These are phyloP conservation scores for Ustilaginoidea virens DNA, from an alignment of 2,329 filamentous ascomycete species.

Conservation along the genomic window DNA sequence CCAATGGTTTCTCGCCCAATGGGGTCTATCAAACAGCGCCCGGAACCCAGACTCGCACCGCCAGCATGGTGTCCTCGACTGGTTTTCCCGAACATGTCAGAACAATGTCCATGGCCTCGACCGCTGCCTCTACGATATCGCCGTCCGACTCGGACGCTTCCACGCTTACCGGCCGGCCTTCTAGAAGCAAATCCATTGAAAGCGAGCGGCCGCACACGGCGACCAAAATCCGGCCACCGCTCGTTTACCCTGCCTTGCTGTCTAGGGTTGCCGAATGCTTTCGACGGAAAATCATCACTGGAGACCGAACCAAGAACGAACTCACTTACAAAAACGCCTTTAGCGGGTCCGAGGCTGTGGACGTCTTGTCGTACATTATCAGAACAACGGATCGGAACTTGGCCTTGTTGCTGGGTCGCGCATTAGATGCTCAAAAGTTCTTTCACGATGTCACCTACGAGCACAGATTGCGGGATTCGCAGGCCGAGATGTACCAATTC, in stretches of 20 bases:
- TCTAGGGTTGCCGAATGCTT: slow-evolving; percentile 92
- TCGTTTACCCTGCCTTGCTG: slow-evolving; percentile 86
- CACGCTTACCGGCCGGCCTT: slow-evolving; percentile 38
- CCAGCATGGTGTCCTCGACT: slow-evolving; percentile 44
- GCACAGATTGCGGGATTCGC: slow-evolving; percentile 85
- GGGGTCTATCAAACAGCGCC: slow-evolving; percentile 28
- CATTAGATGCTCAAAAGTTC: slow-evolving; percentile 93
- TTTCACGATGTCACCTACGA: slow-evolving; percentile 99
- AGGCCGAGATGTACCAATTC: slow-evolving; percentile 92
- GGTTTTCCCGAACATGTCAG: slow-evolving; percentile 34
- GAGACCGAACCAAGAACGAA: slow-evolving; percentile 90
- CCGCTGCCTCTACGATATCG: slow-evolving; percentile 53
- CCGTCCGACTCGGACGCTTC: slow-evolving; percentile 40
- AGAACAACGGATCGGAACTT: slow-evolving; percentile 92
- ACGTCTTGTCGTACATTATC: slow-evolving; percentile 91
- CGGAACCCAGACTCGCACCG: slow-evolving; percentile 41
- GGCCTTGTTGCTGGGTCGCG: slow-evolving; percentile 76
- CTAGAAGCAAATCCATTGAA: slow-evolving; percentile 39
- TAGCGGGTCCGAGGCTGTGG: slow-evolving; percentile 87
- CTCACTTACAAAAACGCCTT: slow-evolving; percentile 96
- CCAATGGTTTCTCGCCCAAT: slow-evolving; percentile 20
- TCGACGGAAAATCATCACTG: slow-evolving; percentile 69
- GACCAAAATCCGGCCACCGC: slow-evolving; percentile 52
- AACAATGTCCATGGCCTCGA: slow-evolving; percentile 89
- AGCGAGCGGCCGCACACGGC: slow-evolving; percentile 40